phyloP scores from a whole-genome alignment of 805 yeast species.

The Candida andamanensis region DNA sequence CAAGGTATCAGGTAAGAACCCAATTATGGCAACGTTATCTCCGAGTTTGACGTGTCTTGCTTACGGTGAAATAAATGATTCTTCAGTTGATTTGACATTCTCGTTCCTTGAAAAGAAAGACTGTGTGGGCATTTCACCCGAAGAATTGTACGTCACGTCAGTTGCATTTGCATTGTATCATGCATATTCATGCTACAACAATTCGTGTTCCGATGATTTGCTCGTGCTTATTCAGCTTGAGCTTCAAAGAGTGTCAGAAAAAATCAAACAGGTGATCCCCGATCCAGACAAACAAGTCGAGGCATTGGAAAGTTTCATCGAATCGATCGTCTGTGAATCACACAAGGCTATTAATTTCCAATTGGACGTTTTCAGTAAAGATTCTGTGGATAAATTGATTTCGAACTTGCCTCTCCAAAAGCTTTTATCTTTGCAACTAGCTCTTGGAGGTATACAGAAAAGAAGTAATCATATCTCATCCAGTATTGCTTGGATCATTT shows the following conservation, averaged over 20 bases:
- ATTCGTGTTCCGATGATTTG: conserved; percentile 65
- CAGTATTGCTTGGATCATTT: conserved; percentile 58
- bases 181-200: conserved; percentile 66
- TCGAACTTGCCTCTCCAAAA: conserved; percentile 76
- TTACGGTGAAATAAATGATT: conserved; percentile 16
- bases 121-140: conserved; percentile 16
- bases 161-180: conserved; percentile 63
- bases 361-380: conserved; percentile 58
- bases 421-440: conserved; percentile 61
- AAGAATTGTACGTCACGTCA: conserved; percentile 39
- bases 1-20: conserved; percentile 10
- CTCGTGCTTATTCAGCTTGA: conserved; percentile 51
- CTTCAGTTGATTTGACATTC: conserved; percentile 13
- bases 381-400: conserved; percentile 68
- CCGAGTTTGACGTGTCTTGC: conserved; percentile 46
- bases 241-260: conserved; percentile 19
- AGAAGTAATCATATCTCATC: conserved; percentile 24
- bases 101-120: conserved; percentile 16
- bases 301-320: conserved; percentile 25
- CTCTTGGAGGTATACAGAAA: conserved; percentile 44
- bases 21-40: conserved; percentile 39
- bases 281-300: conserved; percentile 9
- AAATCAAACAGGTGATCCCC: conserved; percentile 9
- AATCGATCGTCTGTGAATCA: conserved; percentile 53
- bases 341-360: conserved; percentile 74